A percentile compares a stretch with the other conserved stretches of the same genome.
These are phyloP conservation scores for Hibiscus tridactylites DNA, from an alignment of 345 rosid species.

Conservation along the genomic window DNA sequence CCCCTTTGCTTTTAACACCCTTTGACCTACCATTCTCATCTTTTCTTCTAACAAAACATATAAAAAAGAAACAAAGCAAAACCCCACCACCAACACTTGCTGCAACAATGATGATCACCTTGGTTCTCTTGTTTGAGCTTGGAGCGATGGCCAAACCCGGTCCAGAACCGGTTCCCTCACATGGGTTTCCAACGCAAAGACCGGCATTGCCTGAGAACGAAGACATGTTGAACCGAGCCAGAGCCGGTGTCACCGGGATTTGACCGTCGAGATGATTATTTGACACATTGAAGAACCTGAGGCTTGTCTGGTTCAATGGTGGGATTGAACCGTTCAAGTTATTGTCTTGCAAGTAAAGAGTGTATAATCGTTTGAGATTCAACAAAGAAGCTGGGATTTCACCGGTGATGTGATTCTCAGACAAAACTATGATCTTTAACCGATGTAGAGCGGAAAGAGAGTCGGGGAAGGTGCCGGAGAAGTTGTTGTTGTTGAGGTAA, in stretches of 20 bases:
- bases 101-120: conserved; percentile 37
- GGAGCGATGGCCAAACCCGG: conserved; percentile 17
- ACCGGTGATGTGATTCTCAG: conserved; percentile 59
- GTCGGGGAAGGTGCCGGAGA: conserved; percentile 67
- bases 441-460: conserved; percentile 66
- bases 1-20: conserved; percentile 24
- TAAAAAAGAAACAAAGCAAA: conserved; percentile 15
- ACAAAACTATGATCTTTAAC: conserved; percentile 51
- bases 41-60: conserved; percentile 15
- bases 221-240: conserved; percentile 57
- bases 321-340: conserved; percentile 55
- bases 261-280: conserved; percentile 57
- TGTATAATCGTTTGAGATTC: conserved; percentile 51
- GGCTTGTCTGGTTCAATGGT: conserved; percentile 68
- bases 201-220: conserved; percentile 52
- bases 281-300: conserved; percentile 76
- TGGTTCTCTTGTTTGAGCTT: conserved; percentile 18
- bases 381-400: conserved; percentile 50
- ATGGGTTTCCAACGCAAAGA: conserved; percentile 61
- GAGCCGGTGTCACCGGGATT: conserved; percentile 54
- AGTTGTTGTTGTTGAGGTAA: conserved; percentile 55
- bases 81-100: conserved; percentile 51
- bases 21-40: neutral
- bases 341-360: conserved; percentile 54
- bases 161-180: conserved; percentile 17